Conservation (phyloP, 148 eudicot species). For the Vaccinium vitisidaea region DNA sequence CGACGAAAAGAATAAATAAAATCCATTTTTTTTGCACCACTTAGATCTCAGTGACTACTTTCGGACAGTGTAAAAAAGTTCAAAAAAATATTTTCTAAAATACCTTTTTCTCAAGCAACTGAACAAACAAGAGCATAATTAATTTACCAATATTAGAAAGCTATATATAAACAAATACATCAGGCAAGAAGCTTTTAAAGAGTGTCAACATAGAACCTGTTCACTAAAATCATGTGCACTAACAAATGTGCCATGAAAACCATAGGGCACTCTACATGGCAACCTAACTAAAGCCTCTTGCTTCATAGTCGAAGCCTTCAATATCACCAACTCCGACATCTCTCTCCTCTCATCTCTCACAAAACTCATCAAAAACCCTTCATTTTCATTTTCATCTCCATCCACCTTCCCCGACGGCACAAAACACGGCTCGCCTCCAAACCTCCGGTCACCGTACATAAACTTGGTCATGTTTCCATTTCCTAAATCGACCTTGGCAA, state of each 20-base stretch:
- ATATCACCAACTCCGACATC: constrained; percentile 45
- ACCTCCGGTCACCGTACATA: constrained; percentile 39
- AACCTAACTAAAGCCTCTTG: constrained; percentile 37
- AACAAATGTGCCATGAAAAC: constrained; percentile 69
- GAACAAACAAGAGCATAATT: too few relatives aligned
- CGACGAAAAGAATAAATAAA: too few relatives aligned
- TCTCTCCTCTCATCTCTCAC: constrained; percentile 45
- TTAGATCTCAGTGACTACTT: too few relatives aligned
- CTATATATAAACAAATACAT: too few relatives aligned
- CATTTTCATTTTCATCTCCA: constrained; percentile 31
- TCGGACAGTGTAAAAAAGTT: too few relatives aligned
- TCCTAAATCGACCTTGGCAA: constrained; percentile 53
- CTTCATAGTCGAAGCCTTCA: constrained; percentile 44
- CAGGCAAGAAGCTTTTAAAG: neutral
- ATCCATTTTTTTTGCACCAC: too few relatives aligned
- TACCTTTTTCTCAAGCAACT: too few relatives aligned
- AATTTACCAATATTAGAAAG: too few relatives aligned
- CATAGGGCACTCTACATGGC: constrained; percentile 65
- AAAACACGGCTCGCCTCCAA: constrained; percentile 62
- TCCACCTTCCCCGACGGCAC: constrained; percentile 4
- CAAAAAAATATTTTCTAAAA: too few relatives aligned
- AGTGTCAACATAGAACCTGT: constrained; percentile 16
- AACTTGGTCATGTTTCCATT: constrained; percentile 39
- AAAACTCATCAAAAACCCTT: constrained; percentile 25
- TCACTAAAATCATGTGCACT: constrained; percentile 23